Percentiles rank a stretch among this genome's conserved stretches.
phyloP scores from a whole-genome alignment of 2,329 filamentous ascomycete species.

The Aspergillus luchuensis region DNA sequence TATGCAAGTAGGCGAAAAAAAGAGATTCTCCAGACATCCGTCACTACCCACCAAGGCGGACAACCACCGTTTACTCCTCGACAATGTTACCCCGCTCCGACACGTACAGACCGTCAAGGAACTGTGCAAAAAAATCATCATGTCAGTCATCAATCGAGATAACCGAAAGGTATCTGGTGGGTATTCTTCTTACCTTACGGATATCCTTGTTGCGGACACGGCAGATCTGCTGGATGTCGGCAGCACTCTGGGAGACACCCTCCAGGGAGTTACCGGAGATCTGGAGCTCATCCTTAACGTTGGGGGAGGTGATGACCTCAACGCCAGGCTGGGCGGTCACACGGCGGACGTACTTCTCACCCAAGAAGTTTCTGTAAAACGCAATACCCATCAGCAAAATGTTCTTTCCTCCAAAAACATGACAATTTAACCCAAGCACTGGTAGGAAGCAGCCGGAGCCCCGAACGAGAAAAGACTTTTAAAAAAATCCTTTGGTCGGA shows the following conservation, averaged over 20 bases:
- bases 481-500: background rate
- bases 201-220: constrained; percentile 99
- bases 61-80: constrained; percentile 54
- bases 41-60: constrained; percentile 35
- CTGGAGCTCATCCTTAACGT: constrained; percentile 96
- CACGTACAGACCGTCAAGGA: constrained; percentile 99
- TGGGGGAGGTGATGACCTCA: constrained; percentile 83
- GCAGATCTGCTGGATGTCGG: constrained; percentile 99
- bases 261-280: constrained; percentile 93
- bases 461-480: background rate
- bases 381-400: constrained; percentile 35
- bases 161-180: no score
- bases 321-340: constrained; percentile 89
- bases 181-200: constrained; percentile 72
- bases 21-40: constrained; percentile 42
- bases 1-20: constrained; percentile 44
- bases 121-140: constrained; percentile 55
- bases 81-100: constrained; percentile 97
- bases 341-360: constrained; percentile 97
- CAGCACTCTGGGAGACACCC: constrained; percentile 94
- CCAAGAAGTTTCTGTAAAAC: constrained; percentile 80
- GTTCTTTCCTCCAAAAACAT: background rate
- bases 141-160: background rate
- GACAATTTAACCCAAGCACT: background rate
- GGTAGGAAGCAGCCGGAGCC: background rate